These are phyloP conservation scores for Cyclotella baltica DNA, from an alignment of 108 stramenopile genomes.

Conservation along the genomic window DNA sequence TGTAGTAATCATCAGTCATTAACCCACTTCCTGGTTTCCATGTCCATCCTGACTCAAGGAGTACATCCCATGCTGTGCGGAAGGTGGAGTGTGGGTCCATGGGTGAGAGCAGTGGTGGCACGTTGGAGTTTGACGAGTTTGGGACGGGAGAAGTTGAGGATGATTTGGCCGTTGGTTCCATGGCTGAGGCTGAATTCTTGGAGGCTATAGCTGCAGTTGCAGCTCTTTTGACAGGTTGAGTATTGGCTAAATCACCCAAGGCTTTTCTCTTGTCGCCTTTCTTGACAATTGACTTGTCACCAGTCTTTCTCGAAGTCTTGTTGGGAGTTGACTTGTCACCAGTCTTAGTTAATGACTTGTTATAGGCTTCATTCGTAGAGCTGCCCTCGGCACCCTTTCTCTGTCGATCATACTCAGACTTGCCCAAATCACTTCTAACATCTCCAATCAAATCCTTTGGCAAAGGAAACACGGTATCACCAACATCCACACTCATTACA, in stretches of 20 bases:
- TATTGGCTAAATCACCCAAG: neutral
- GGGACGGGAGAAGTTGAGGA: too few relatives aligned
- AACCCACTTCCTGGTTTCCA: constrained; percentile 39
- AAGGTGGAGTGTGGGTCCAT: constrained; percentile 12
- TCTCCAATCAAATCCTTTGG: neutral
- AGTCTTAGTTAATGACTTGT: too few relatives aligned
- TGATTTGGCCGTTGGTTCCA: neutral
- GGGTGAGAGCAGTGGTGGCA: too few relatives aligned
- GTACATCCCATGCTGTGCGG: constrained; percentile 28
- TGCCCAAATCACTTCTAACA: neutral
- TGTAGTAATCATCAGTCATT: constrained; percentile 45
- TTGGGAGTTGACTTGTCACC: too few relatives aligned
- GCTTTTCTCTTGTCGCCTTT: neutral
- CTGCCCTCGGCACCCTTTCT: neutral
- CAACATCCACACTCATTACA: constrained; percentile 32
- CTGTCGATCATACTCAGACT: neutral
- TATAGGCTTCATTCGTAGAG: neutral
- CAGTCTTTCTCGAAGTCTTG: too few relatives aligned
- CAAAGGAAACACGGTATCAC: constrained; percentile 14
- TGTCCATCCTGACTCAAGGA: constrained; percentile 34
- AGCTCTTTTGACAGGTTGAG: neutral
- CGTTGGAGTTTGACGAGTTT: neutral
- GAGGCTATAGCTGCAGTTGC: neutral
- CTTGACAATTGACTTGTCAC: neutral
- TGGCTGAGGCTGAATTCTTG: neutral